phyloP scores from a whole-genome alignment of 2,329 filamentous ascomycete species.

The Penicillium sp. region DNA sequence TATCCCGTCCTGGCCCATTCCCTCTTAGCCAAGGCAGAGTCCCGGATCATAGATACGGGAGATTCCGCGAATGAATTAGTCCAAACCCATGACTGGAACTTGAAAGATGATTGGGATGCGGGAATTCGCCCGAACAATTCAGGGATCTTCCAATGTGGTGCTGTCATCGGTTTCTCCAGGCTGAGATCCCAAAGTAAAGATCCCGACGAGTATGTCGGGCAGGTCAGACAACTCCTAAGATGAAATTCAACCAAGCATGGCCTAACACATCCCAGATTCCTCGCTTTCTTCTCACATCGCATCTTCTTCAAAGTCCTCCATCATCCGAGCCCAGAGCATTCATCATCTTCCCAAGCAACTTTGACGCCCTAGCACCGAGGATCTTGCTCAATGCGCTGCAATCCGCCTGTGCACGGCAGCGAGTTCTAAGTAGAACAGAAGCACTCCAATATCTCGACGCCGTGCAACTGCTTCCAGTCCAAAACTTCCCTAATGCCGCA shows the following conservation, averaged over 20 bases:
- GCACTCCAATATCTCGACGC: constrained; percentile 38
- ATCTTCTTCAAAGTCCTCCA: constrained; percentile 20
- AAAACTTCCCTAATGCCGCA: constrained; percentile 34
- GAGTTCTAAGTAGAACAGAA: constrained; percentile 30
- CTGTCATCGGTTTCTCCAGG: constrained; percentile 40
- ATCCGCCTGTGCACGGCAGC: constrained; percentile 9
- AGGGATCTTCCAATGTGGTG: constrained; percentile 34
- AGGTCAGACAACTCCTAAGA: constrained; percentile 27
- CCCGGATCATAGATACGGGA: background rate
- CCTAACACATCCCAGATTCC: constrained; percentile 31
- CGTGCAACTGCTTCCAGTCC: constrained; percentile 41
- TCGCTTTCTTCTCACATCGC: constrained; percentile 33
- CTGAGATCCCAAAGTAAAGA: constrained; percentile 29
- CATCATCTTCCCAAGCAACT: constrained; percentile 41
- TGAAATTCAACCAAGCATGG: background rate
- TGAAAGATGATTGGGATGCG: constrained; percentile 29
- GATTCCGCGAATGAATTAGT: background rate
- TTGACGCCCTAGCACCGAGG: constrained; percentile 36
- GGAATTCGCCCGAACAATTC: constrained; percentile 23
- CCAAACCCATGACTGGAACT: constrained; percentile 30
- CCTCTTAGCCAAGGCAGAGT: constrained; percentile 25
- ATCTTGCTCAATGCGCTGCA: constrained; percentile 36
- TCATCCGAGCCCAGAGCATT: constrained; percentile 31
- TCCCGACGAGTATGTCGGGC: constrained; percentile 35
- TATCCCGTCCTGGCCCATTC: constrained; percentile 38